Base-by-base conservation (phyloP, 148 eudicot species). In the Persicaria maculosa region DNA sequence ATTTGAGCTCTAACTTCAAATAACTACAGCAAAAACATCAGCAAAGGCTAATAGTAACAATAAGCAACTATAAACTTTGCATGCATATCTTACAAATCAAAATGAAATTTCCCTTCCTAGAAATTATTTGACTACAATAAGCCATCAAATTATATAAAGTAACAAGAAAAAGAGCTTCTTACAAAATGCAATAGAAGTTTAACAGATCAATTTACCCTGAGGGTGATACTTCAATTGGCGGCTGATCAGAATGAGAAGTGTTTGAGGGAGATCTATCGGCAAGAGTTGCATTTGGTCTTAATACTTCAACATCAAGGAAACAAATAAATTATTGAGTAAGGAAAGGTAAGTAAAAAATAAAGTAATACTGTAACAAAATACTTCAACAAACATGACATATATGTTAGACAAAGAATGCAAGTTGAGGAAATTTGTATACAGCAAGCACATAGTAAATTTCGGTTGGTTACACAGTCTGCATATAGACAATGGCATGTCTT, bases 261-360 rank as follows among this genome's bases (percentile, higher is more conserved):
- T 76, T 84, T 72, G 81, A 7, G 58, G 86, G 80, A 73, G 85
- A 82, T 71, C 80, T 81, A 72, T 84, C 86, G 4, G 84, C 86
- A 52, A 78, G 80, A 74, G 86, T 84, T 47, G 86, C 81, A 78
- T 84, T 84, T 76, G 79, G 79, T 78, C 78, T 81, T 68, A 84
- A 78, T n/a, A 84, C 86, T 84, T 74, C 74, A 79, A 71, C 7
- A 40, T 57, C 25, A 19, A 55, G 16, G 17, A 22, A 58, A 44
- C 50, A 74, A 25, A 40, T 50, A 53, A 16, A 73, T 54, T 36
- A 6, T 50, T 46, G 40, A 71, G 54, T 5, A 46, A 17, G 58
- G 46, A 43, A 57, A 44, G 46, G 36, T 7, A 44, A 54, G 31
- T 36, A 25, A 50, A 73, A 54, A 9, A 25, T 31, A 36, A 50